Conservation (phyloP, 352 stramenopile genomes). For the Globisporangium mamillatum region DNA sequence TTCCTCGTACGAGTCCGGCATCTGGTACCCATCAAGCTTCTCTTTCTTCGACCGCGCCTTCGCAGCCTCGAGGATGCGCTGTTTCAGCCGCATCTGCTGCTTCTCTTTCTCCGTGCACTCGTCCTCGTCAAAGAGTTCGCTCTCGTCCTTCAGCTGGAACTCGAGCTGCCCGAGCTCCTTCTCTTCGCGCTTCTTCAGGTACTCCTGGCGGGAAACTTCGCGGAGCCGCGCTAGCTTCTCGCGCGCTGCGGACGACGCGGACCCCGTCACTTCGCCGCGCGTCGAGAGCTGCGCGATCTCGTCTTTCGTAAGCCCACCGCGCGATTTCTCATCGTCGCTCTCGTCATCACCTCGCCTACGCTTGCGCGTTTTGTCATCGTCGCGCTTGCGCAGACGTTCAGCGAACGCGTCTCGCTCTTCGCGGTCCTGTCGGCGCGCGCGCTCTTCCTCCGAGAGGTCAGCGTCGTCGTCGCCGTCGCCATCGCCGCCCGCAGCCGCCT, state of each 20-base stretch:
- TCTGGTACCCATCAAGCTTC: conserved; percentile 87
- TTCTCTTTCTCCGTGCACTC: conserved; percentile 78
- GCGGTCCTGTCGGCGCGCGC: conserved; percentile 49
- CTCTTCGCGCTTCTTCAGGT: conserved; percentile 97
- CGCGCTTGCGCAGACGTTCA: conserved; percentile 66
- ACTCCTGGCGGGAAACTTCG: conserved; percentile 93
- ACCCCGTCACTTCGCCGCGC: conserved; percentile 60
- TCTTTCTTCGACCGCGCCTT: conserved; percentile 56
- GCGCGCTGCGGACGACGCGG: conserved; percentile 29
- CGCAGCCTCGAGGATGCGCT: conserved; percentile 90
- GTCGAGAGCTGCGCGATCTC: conserved; percentile 86
- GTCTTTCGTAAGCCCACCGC: conserved; percentile 49
- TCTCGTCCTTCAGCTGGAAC: conserved; percentile 72
- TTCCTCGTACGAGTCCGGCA: conserved; percentile 96
- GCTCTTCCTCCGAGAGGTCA: conserved; percentile 36
- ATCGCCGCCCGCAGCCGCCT: conserved; percentile 12
- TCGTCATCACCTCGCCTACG: conserved; percentile 38
- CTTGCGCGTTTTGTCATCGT: conserved; percentile 73
- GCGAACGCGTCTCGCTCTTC: conserved; percentile 83
- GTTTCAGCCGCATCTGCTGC: conserved; percentile 81
- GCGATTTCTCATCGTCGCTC: conserved; percentile 11
- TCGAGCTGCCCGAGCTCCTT: conserved; percentile 96
- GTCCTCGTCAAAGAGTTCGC: conserved; percentile 77
- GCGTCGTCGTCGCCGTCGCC: neutral
- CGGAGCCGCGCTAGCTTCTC: conserved; percentile 79